These are phyloP conservation scores for Aspergillus pseudotamarii DNA, from an alignment of 2,329 filamentous ascomycete genomes.

Conservation along the genomic window DNA sequence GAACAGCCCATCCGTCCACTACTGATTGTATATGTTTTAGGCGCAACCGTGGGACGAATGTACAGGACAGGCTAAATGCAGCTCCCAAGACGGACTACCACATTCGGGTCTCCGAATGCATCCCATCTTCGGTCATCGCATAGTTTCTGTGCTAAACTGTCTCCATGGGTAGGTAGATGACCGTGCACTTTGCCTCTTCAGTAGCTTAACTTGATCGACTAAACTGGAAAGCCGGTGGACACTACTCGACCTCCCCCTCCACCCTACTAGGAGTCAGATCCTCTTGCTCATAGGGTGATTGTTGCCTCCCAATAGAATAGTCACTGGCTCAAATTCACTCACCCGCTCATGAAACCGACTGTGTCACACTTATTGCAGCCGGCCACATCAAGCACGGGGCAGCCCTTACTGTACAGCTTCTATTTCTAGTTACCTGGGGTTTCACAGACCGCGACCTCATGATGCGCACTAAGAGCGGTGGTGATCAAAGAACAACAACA, in stretches of 20 bases:
- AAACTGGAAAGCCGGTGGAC: neutral
- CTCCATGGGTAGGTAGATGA: neutral
- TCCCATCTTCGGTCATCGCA: neutral
- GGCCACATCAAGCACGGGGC: neutral
- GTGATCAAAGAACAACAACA: neutral
- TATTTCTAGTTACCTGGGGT: neutral
- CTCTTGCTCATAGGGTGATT: neutral
- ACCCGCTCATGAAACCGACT: neutral
- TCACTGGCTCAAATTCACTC: neutral
- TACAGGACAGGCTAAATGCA: slow-evolving; percentile 2
- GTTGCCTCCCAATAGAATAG: neutral
- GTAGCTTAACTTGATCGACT: neutral
- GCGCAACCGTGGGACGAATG: neutral
- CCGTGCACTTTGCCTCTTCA: neutral
- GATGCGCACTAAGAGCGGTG: neutral
- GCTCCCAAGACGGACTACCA: slow-evolving; percentile 3
- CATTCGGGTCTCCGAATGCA: neutral
- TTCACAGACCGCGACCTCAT: slow-evolving; percentile 1
- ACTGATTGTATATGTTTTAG: slow-evolving; percentile 19
- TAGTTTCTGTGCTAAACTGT: neutral
- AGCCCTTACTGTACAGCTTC: neutral
- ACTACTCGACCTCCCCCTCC: too few relatives aligned
- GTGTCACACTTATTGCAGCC: neutral
- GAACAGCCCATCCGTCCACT: slow-evolving; percentile 10
- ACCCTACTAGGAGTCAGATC: neutral